Evolutionary conservation across 768 basidiomycete species (phyloP).

Genomic region (Daedaleopsis nitida): DNA sequence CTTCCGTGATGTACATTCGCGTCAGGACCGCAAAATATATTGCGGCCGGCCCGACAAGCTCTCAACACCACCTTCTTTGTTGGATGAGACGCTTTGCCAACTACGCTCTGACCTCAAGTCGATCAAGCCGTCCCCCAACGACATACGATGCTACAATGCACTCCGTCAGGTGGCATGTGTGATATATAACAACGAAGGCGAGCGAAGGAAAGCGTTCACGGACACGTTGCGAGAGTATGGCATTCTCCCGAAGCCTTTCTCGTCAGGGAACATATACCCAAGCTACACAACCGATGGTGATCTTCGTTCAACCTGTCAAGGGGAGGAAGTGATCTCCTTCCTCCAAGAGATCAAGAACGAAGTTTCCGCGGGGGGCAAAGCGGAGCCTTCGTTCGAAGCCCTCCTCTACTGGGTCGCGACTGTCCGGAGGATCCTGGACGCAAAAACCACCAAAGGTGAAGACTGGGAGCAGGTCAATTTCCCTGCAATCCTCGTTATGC

Average conservation of each 20-base stretch:
- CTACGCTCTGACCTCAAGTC: neutral
- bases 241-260: neutral
- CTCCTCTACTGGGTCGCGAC: constrained; percentile 1
- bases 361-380: neutral
- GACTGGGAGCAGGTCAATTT: neutral
- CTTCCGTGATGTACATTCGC: too few species aligned
- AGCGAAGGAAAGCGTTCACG: neutral
- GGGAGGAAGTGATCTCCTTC: neutral
- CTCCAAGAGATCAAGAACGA: neutral
- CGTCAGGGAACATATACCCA: too few species aligned
- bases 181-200: neutral
- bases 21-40: neutral
- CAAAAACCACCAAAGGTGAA: too few species aligned
- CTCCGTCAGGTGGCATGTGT: neutral
- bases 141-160: neutral
- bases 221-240: neutral
- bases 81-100: neutral
- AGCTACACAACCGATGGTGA: neutral
- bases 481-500: neutral
- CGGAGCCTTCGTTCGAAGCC: neutral
- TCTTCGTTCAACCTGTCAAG: neutral
- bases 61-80: neutral
- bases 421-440: neutral
- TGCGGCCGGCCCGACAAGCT: neutral
- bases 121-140: neutral